Conservation (phyloP, 23 red algal species). For the Gracilaria domingensis region DNA sequence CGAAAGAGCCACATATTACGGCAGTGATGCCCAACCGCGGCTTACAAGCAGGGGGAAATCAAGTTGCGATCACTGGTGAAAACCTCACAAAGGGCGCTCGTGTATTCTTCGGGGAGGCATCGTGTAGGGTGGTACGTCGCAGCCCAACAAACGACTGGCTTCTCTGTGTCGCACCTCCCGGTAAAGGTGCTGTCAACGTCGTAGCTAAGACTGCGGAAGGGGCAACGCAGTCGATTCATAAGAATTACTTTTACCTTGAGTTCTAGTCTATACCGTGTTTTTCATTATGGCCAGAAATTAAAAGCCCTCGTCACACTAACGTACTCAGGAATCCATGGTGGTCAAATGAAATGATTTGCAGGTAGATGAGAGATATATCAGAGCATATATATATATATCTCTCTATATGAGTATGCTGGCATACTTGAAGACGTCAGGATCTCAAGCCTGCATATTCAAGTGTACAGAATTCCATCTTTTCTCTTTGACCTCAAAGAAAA, state of each 20-base stretch:
- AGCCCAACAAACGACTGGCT: conserved; percentile 38
- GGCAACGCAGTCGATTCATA: conserved; percentile 30
- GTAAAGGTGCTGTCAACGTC: conserved; percentile 40
- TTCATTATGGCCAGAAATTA: too few species aligned
- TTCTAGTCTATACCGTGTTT: too few species aligned
- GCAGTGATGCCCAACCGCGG: conserved; percentile 68
- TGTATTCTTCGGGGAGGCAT: conserved; percentile 42
- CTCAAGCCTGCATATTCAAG: too few species aligned
- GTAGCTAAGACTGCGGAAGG: conserved; percentile 3
- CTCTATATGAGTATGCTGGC: too few species aligned
- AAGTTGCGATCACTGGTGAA: conserved; percentile 48
- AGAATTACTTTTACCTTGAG: conserved; percentile 42
- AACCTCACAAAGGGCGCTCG: conserved; percentile 15
- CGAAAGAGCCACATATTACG: conserved; percentile 16
- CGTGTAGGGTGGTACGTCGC: conserved; percentile 4
- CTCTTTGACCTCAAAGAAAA: too few species aligned
- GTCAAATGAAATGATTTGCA: too few species aligned
- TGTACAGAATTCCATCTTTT: too few species aligned
- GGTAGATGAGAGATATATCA: too few species aligned
- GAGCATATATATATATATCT: too few species aligned
- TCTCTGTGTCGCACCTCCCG: conserved; percentile 48
- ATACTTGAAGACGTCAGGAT: too few species aligned
- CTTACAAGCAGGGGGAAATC: conserved; percentile 51
- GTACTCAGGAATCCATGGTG: too few species aligned
- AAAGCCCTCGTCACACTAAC: too few species aligned